Evolutionary conservation across 192 early-diverging fungal genomes (phyloP), one percentile per base, ranked within the genome.

Genomic region (Mortierella antarctica): DNA sequence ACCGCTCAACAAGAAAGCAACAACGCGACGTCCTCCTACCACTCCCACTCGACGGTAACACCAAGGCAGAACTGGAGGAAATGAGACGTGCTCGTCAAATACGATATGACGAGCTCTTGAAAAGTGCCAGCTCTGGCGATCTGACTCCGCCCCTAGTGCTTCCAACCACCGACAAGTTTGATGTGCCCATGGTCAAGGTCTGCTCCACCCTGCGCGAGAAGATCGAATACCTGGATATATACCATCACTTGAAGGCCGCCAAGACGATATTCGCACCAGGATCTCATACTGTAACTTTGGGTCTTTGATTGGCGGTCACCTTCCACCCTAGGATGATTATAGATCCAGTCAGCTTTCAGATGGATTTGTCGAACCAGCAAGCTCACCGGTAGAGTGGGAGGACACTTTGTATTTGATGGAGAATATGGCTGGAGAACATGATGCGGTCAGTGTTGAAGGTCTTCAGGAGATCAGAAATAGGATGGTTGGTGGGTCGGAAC

Each of bases 201-300:
- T 58, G n/a, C 23, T 46, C 8, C 13, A 48, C 54, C 45, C 44
- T 68, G 20, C 52, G 13, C 5, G 45, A 46, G 13, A 21, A 68
- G 42, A 45, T 68, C 56, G 66, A 68, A 20, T 14, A 53, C 13
- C 15, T 70, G 7, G 68, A 70, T 17, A 61, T 59, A 50, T 70
- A 51, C 23, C 48, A 61, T n/a, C 61, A 70, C 58, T 52, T 42
- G 7, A 41, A 18, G 50, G 20, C 10, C 21, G 67, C 7, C 41
- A 61, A 17, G 17, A 41, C 13, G 15, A 60, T 39, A 14, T 61
- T 40, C 15, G 47, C 17, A n/a, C 10, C n/a, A 46, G 23, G 14
- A 42, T 49, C 23, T 58, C 66, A 0, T 46, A 15, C 23, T 5
- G 18, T 48, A 47, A 31, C 60, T 71, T 71, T 23, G 69, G 60